Evolutionary conservation across 768 basidiomycete species (phyloP).

Genomic region (Russula brevipes): DNA sequence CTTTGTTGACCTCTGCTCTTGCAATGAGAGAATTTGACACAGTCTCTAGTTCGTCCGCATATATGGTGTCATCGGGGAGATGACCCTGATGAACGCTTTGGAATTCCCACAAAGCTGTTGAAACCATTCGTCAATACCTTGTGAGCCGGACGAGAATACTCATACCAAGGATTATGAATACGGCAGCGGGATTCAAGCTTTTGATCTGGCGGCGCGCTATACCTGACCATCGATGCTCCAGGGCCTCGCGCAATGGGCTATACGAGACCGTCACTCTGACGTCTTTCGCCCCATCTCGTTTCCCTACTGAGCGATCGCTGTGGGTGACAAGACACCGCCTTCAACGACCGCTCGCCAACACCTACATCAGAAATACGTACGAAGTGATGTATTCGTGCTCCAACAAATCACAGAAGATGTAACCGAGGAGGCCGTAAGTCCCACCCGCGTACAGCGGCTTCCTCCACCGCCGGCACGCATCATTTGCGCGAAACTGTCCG

Average conservation of each 20-base stretch:
- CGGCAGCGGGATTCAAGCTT: constrained; percentile 69
- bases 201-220: constrained; percentile 74
- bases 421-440: constrained; percentile 85
- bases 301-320: constrained; percentile 60
- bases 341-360: background rate
- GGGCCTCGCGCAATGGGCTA: constrained; percentile 53
- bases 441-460: constrained; percentile 92
- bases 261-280: constrained; percentile 61
- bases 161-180: constrained; percentile 69
- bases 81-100: constrained; percentile 51
- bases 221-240: constrained; percentile 63
- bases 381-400: constrained; percentile 79
- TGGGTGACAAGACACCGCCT: constrained; percentile 4
- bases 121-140: background rate
- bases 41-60: constrained; percentile 53
- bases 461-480: constrained; percentile 62
- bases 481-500: constrained; percentile 70
- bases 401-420: constrained; percentile 91
- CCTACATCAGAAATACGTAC: constrained; percentile 44
- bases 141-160: background rate
- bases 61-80: constrained; percentile 49
- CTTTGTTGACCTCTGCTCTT: constrained; percentile 64
- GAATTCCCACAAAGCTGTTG: constrained; percentile 77
- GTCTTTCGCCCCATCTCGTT: constrained; percentile 50
- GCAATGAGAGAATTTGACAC: constrained; percentile 59